Evolutionary conservation across 2,329 filamentous ascomycete species (phyloP), one percentile per base, ranked within the genome.

Genomic region (Chaetomium olivaceum): DNA sequence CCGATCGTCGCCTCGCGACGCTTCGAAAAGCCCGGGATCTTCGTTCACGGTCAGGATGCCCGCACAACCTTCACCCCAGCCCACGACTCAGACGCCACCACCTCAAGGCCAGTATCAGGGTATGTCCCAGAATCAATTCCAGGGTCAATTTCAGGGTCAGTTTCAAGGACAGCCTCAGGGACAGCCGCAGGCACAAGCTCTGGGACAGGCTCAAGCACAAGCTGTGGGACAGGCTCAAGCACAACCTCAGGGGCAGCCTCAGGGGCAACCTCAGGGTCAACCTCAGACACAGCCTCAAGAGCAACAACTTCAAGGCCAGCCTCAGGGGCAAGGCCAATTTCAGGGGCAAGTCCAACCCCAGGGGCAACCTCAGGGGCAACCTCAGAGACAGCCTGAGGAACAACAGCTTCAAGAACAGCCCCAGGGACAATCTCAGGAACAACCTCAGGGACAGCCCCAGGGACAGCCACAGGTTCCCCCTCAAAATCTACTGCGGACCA

Each of bases 1-100:
- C 58, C 70, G 70, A 12, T 72, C 75, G 6, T 69, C 69, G 12
- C 61, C 64, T 36, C 68, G 72, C 3, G 70, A 71, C 2, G 63
- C 54, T 8, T 68, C 70, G 14, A 68, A 65, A 57, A 68, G 65
- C 0, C 66, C 71, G 5, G 68, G 66, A 6, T 71, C 69, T 14
- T 66, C 69, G 14, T 68, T 68, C 48, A 52, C 60, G 2, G 62
- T 68, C 36, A 66, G 67, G 63, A 59, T 61, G 33, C 64, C 67
- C 25, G 14, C 51, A 19, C 67, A 68, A 12, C 55, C 21, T 16
- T 43, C 19, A 58, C 57, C 9, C 48, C 27, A 48, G 8, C n/a
- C 46, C 7, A 12, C n/a, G n/a, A 7, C 46, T 11, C 58, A 64
- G 51, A 50, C 43, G 56, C 54, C 21, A 29, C 64, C 60, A 7